A percentile compares a stretch with the other conserved stretches of the same genome.
These are phyloP conservation scores for Diaporthe sp. DNA, from an alignment of 2,329 filamentous ascomycete genomes.

Conservation along the genomic window DNA sequence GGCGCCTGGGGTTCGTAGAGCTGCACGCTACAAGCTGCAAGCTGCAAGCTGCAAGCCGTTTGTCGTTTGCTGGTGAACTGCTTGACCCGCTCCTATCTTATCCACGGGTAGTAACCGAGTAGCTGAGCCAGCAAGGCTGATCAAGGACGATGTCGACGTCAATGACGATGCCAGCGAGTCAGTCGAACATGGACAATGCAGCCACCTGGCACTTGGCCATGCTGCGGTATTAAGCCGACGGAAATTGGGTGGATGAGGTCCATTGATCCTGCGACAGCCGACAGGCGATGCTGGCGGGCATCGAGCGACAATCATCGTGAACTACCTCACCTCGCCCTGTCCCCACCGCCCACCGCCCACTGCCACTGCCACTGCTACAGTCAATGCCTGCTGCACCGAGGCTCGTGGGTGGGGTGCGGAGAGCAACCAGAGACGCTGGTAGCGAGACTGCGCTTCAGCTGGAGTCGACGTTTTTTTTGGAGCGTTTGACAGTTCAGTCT, in stretches of 20 bases:
- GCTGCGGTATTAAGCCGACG: constrained; percentile 29
- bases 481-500: background rate
- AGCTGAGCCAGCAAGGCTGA: constrained; percentile 5
- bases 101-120: background rate
- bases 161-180: constrained; percentile 11
- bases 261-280: constrained; percentile 19
- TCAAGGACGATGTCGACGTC: background rate
- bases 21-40: background rate
- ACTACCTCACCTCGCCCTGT: background rate
- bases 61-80: background rate
- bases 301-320: constrained; percentile 18
- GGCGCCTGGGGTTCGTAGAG: background rate
- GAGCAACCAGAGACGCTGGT: background rate
- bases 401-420: background rate
- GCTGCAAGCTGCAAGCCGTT: background rate
- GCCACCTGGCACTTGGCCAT: constrained; percentile 28
- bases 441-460: constrained; percentile 13
- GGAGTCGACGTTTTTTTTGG: background rate
- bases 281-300: constrained; percentile 12
- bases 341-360: background rate
- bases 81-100: background rate
- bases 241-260: constrained; percentile 31
- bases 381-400: constrained; percentile 1
- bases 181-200: background rate
- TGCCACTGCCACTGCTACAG: background rate